phyloP scores from a whole-genome alignment of 1,284 basidiomycete species.

The Quambalaria eucalypti region DNA sequence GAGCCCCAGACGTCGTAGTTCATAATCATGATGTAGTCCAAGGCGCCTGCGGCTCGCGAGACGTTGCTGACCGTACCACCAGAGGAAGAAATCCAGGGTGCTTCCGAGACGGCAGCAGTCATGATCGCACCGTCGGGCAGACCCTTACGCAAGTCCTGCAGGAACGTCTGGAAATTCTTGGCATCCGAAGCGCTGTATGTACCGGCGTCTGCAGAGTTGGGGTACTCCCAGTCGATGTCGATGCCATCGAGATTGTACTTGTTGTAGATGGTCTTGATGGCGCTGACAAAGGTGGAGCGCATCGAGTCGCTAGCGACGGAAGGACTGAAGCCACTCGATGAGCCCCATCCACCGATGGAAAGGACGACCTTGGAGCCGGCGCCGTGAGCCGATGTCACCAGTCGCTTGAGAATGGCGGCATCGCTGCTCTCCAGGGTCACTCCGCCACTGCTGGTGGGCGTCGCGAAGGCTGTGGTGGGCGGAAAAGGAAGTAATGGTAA shows the following conservation, averaged over 20 bases:
- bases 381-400: conserved; percentile 22
- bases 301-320: conserved; percentile 16
- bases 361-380: conserved; percentile 20
- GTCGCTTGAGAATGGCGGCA: conserved; percentile 10
- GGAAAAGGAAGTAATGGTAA: too few relatives aligned
- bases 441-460: conserved; percentile 14
- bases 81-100: conserved; percentile 18
- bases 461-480: too few relatives aligned
- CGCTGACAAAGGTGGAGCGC: conserved; percentile 13
- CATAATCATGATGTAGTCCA: conserved; percentile 40
- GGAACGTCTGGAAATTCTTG: conserved; percentile 31
- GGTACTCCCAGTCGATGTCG: conserved; percentile 56
- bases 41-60: conserved; percentile 14
- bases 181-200: conserved; percentile 15
- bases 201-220: conserved; percentile 3
- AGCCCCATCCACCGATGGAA: conserved; percentile 32
- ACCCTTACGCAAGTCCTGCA: conserved; percentile 47
- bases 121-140: conserved; percentile 49
- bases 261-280: conserved; percentile 48
- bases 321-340: conserved; percentile 23
- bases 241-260: conserved; percentile 54
- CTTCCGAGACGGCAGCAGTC: conserved; percentile 26
- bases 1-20: conserved; percentile 41
- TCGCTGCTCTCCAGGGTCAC: conserved; percentile 10
- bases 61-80: conserved; percentile 25